phyloP scores from a whole-genome alignment of 768 basidiomycete genomes.

The Hemileccinum impolitum region DNA sequence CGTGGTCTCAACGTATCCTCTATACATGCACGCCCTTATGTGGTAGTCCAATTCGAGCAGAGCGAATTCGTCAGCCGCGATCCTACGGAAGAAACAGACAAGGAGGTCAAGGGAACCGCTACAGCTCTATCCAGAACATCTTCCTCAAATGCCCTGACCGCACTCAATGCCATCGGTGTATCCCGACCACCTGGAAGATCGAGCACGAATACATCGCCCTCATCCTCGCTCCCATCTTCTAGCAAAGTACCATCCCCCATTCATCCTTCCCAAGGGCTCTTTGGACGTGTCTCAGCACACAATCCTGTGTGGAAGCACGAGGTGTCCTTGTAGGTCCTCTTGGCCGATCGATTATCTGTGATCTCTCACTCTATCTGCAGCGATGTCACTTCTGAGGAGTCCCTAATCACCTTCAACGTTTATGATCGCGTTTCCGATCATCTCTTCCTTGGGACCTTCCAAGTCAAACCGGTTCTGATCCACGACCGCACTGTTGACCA shows the following conservation, averaged over 20 bases:
- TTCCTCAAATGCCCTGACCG: conserved; percentile 61
- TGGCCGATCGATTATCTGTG: conserved; percentile 6
- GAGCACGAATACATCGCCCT: conserved; percentile 43
- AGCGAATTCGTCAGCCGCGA: conserved; percentile 96
- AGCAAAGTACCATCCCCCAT: conserved; percentile 32
- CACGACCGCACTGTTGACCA: conserved; percentile 95
- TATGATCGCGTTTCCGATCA: conserved; percentile 88
- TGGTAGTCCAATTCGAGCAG: conserved; percentile 97
- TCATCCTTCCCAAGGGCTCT: conserved; percentile 42
- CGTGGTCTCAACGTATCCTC: conserved; percentile 75
- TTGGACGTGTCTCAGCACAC: conserved; percentile 65
- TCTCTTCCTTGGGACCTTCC: conserved; percentile 85
- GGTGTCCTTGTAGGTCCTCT: conserved; percentile 83
- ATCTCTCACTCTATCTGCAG: conserved; percentile 42
- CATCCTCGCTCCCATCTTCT: conserved; percentile 40
- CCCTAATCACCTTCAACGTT: conserved; percentile 80
- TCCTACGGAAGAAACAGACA: conserved; percentile 80
- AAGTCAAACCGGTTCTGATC: conserved; percentile 86
- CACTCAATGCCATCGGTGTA: conserved; percentile 59
- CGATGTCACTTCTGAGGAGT: conserved; percentile 89
- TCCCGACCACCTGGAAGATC: conserved; percentile 43
- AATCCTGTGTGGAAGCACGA: conserved; percentile 99
- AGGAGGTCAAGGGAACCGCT: conserved; percentile 83
- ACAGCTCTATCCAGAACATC: conserved; percentile 53
- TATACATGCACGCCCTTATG: conserved; percentile 72